Evolutionary conservation across 164 flowering plant species (phyloP).

Genomic region (Pachysandra terminalis): DNA sequence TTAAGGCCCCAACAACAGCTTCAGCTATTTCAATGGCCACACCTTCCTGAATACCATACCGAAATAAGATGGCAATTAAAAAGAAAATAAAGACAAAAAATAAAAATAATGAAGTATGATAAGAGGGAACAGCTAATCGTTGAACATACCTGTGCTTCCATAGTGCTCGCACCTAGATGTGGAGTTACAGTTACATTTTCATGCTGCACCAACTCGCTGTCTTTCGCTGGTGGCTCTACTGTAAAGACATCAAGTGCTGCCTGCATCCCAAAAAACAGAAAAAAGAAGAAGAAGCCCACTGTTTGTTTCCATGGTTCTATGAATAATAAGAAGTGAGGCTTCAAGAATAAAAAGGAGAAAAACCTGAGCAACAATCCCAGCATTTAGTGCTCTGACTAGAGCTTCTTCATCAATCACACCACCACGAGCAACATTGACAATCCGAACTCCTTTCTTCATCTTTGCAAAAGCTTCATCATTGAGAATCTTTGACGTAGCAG

Average conservation of each 20-base stretch:
- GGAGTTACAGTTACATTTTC: conserved; percentile 79
- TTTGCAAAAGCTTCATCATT: too few relatives aligned
- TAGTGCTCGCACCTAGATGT: conserved; percentile 87
- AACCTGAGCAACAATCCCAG: conserved; percentile 86
- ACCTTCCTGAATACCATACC: conserved; percentile 41
- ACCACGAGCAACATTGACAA: conserved; percentile 88
- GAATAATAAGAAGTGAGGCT: conserved; percentile 1
- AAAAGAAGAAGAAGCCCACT: neutral
- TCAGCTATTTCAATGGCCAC: too few relatives aligned
- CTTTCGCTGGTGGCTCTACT: conserved; percentile 66
- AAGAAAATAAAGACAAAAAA: neutral
- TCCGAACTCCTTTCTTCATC: conserved; percentile 79
- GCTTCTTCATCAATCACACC: conserved; percentile 93
- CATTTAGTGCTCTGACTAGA: conserved; percentile 67
- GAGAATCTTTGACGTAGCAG: conserved; percentile 68
- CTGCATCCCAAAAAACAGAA: conserved; percentile 39
- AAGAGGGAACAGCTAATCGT: neutral
- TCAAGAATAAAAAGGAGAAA: conserved; percentile 4
- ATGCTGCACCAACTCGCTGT: conserved; percentile 62
- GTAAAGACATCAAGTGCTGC: conserved; percentile 93
- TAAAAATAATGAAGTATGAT: neutral
- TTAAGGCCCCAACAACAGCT: conserved; percentile 63
- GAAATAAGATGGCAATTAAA: neutral
- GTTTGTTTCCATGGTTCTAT: neutral
- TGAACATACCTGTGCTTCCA: conserved; percentile 71